phyloP scores from a whole-genome alignment of 1,284 basidiomycete species.

The Megacollybia platyphylla region DNA sequence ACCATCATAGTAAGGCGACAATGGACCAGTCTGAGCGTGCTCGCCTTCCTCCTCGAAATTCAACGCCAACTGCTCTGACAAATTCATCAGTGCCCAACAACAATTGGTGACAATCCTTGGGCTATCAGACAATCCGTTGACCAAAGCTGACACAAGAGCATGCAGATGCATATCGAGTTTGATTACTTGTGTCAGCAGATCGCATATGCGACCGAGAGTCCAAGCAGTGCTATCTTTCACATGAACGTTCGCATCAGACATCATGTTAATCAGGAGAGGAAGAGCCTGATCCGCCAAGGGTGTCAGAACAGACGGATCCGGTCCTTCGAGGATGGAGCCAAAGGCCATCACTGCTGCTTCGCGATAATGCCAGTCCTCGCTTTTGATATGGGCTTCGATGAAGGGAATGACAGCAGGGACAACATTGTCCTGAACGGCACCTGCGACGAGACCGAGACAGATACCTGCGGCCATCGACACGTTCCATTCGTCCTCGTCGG shows the following conservation, averaged over 20 bases:
- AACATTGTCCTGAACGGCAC: slow-evolving; percentile 84
- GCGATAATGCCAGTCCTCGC: slow-evolving; percentile 86
- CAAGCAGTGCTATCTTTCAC: slow-evolving; percentile 98
- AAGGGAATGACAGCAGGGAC: slow-evolving; percentile 94
- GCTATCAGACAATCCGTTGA: slow-evolving; percentile 71
- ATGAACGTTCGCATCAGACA: slow-evolving; percentile 74
- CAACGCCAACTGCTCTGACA: slow-evolving; percentile 72
- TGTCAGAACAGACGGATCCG: slow-evolving; percentile 76
- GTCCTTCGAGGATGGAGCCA: slow-evolving; percentile 94
- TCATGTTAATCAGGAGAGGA: slow-evolving; percentile 91
- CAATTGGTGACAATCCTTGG: slow-evolving; percentile 88
- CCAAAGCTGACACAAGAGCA: slow-evolving; percentile 74
- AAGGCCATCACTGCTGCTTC: slow-evolving; percentile 99
- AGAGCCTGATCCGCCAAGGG: slow-evolving; percentile 93
- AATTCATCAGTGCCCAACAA: slow-evolving; percentile 95
- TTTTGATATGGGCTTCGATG: slow-evolving; percentile 93
- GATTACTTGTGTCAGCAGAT: slow-evolving; percentile 79
- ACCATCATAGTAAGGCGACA: slow-evolving; percentile 86
- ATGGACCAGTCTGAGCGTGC: slow-evolving; percentile 36
- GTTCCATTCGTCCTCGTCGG: slow-evolving; percentile 99
- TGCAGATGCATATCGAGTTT: slow-evolving; percentile 86
- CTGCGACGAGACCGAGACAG: slow-evolving; percentile 81
- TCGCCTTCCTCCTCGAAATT: slow-evolving; percentile 54
- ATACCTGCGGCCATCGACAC: slow-evolving; percentile 97
- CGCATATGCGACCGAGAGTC: slow-evolving; percentile 94